Conservation (phyloP, 78 protist genomes). For the Pelomyxa schiedti region DNA sequence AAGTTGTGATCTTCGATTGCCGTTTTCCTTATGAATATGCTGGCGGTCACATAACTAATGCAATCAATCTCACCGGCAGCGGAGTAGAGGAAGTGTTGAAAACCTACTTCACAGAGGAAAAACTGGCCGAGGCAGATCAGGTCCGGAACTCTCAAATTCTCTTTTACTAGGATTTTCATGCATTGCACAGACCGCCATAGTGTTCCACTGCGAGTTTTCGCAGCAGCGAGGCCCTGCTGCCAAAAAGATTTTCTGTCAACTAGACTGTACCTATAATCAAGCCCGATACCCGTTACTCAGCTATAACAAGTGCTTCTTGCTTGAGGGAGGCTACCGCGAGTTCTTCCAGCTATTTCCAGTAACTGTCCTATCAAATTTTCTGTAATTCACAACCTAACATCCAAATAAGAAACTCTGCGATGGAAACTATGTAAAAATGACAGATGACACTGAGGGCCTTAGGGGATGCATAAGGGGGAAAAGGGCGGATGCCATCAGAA, state of each 20-base stretch:
- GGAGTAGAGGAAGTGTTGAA: not conserved
- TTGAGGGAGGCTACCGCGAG: conserved; percentile 53
- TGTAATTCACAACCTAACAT: too few relatives aligned
- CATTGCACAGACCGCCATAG: not conserved
- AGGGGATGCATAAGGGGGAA: too few relatives aligned
- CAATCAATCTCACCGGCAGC: conserved; percentile 41
- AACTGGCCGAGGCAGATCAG: not conserved
- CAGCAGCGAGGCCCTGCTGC: conserved; percentile 53
- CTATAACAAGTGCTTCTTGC: conserved; percentile 48
- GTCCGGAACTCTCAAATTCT: too few relatives aligned
- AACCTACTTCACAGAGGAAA: conserved; percentile 5
- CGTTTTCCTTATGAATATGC: conserved; percentile 58
- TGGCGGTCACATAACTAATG: conserved; percentile 63
- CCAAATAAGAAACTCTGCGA: too few relatives aligned
- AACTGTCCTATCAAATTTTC: not conserved
- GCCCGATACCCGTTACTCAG: conserved; percentile 40
- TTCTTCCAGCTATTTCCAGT: conserved; percentile 36
- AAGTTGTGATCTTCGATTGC: conserved; percentile 42
- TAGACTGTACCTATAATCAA: conserved; percentile 31
- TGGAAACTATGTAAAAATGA: too few relatives aligned
- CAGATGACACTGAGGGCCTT: too few relatives aligned
- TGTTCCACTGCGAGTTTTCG: conserved; percentile 70
- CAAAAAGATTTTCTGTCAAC: conserved; percentile 18
- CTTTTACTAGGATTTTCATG: too few relatives aligned
- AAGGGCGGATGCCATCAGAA: too few relatives aligned